phyloP scores from a whole-genome alignment of 2,329 filamentous ascomycete species.

The Pseudogymnoascus sp. region DNA sequence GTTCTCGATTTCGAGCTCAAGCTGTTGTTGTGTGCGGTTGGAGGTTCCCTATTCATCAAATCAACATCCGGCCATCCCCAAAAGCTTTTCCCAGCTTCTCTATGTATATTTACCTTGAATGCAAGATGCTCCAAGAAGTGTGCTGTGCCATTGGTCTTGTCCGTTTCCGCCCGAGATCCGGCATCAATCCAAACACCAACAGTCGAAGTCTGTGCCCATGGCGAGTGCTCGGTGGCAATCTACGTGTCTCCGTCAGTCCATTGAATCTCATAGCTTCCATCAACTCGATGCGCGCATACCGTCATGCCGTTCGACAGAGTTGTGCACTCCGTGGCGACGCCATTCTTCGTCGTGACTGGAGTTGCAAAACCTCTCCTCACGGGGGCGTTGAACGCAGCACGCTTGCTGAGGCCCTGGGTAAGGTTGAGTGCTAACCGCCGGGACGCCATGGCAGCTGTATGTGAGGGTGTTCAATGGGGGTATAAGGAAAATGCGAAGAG shows the following conservation, averaged over 20 bases:
- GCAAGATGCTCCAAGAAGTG: conserved; percentile 99
- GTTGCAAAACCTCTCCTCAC: conserved; percentile 85
- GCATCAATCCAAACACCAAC: conserved; percentile 99
- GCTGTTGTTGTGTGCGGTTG: conserved; percentile 90
- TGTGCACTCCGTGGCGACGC: conserved; percentile 87
- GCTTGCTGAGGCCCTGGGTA: conserved; percentile 80
- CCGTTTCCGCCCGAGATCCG: conserved; percentile 93
- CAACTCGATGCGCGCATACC: conserved; percentile 41
- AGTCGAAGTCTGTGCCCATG: conserved; percentile 95
- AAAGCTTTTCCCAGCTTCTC: conserved; percentile 3
- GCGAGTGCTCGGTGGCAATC: conserved; percentile 97
- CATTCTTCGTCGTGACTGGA: conserved; percentile 55
- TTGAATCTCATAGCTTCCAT: conserved; percentile 26
- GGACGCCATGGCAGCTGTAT: conserved; percentile 66
- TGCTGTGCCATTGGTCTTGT: conserved; percentile 97
- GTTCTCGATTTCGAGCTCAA: conserved; percentile 99
- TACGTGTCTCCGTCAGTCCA: conserved; percentile 41
- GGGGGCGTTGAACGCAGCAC: conserved; percentile 72
- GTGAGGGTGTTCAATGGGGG: conserved; percentile 15
- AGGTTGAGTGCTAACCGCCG: conserved; percentile 95
- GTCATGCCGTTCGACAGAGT: conserved; percentile 97
- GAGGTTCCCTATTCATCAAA: conserved; percentile 63
- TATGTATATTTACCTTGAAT: conserved; percentile 71
- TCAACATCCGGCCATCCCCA: conserved; percentile 18
- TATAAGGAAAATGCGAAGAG: conserved; percentile 12